phyloP scores from a whole-genome alignment of 148 eudicot species.

The Vaccinium vitisidaea region DNA sequence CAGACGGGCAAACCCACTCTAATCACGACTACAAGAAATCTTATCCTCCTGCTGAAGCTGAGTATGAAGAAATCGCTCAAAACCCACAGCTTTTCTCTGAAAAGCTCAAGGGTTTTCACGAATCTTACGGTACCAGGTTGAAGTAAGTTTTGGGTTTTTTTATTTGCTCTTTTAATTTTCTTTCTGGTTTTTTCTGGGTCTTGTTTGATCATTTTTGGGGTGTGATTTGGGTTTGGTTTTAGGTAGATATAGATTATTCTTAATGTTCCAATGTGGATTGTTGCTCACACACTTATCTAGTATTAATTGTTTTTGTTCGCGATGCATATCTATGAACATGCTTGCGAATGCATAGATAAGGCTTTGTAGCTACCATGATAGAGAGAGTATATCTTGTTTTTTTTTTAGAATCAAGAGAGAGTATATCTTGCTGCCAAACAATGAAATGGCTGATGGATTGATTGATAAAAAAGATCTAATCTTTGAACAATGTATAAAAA shows the following conservation, averaged over 20 bases:
- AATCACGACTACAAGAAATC: conserved; percentile 4
- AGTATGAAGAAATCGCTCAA: conserved; percentile 33
- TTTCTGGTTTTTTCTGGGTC: background rate
- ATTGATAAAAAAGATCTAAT: background rate
- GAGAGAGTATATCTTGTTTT: background rate
- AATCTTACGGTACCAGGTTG: conserved; percentile 33
- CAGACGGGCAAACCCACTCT: conserved; percentile 3
- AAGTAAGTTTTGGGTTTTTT: conserved; percentile 29
- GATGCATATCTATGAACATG: background rate
- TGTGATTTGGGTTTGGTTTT: background rate
- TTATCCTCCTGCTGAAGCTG: conserved; percentile 37
- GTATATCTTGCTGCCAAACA: background rate
- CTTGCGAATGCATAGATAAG: background rate
- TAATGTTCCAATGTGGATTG: background rate
- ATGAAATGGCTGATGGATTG: background rate
- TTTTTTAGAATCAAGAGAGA: background rate
- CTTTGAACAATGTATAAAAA: background rate
- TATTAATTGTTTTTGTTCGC: background rate
- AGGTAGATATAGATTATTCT: background rate
- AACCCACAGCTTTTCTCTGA: conserved; percentile 31
- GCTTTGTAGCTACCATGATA: background rate
- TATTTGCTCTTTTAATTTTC: background rate
- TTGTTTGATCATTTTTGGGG: background rate
- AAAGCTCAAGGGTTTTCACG: conserved; percentile 42
- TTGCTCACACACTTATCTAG: background rate